Base-by-base conservation (phyloP, 805 yeast genomes). In the Candida tibetensis region DNA sequence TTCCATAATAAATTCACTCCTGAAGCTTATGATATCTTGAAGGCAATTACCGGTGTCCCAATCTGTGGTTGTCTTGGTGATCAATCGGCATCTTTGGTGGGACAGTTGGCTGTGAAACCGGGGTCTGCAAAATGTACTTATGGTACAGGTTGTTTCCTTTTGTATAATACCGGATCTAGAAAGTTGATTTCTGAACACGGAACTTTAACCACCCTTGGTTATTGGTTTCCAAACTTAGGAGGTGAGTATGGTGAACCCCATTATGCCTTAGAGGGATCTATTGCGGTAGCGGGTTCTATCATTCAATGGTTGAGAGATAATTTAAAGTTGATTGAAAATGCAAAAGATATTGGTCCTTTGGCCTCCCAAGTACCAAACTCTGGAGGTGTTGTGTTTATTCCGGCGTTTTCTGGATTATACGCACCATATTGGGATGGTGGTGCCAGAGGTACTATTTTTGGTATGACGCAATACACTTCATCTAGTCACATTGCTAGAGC, bases 371-470 rank as follows among this genome's bases (percentile, higher is more conserved):
- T 87, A 27, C 71, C 76, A 17, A 79, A 84, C 57, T 73, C 91
- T 13, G 96, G 93, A 34, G 96, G 96, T 28, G 96, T 90, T 17
- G 89, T 87, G 27, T 90, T 90, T 55, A 95, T 90, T 32, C 95
- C 98, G 21, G 96, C 96, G 2, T 88, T 90, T 59, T 82, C 90
- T 22, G 98, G 98, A 5, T 70, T 90, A 39, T 90, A 86, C 63
- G 95, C 96, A 3, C 98, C 98, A 15, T 88, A 90, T 66, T 90
- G 98, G 98, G 88, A 86, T 56, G 77, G 90, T 10, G 86, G 85
- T 37, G 88, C 96, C 5, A 79, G 95, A 46, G 98, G 97, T 34
- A 83, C 96, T 23, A 85, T 91, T 31, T 81, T 89, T 59, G 98
- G 98, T 27, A 76, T 90, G 71, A 87, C 96, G 4, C 95, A 88